Base-by-base conservation (phyloP, 352 stramenopile genomes). In the Pythium oligandrum region DNA sequence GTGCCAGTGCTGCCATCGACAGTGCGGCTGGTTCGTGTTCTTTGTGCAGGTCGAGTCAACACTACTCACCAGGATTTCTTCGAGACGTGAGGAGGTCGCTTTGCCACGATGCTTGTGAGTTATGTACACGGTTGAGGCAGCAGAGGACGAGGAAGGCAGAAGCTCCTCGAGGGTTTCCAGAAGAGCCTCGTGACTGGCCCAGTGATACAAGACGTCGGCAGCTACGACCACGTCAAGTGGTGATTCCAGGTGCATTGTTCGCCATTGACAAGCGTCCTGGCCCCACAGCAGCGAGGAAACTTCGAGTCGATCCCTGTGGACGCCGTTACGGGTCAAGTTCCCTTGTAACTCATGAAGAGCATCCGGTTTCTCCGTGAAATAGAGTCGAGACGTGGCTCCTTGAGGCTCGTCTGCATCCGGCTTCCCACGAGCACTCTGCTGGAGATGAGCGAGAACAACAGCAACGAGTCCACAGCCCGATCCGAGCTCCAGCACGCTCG, bases 201-300 rank as follows among this genome's bases (percentile, higher is more conserved):
- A 89, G 53, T 76, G 66, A 59, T 89, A 89, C 36, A 89, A 44
- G 47, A 89, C 78, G 38, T 89, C 75, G 2, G 70, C 59, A 10
- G 73, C 75, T 31, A 87, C 70, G 7, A 86, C 49, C 1, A 75
- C 33, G 34, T 63, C 48, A 3, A 77, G 17, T 26, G 17, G 17
- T 26, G 17, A 26, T 26, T 26, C 17, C 17, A 26, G 17, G 17
- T 26, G 17, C 17, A 26, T 26, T 26, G 17, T 26, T 26, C 17
- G 17, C 17, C 17, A 26, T 26, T 26, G 17, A 26, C 17, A 26
- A 26, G 17, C 17, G 17, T 26, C 17, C 17, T 26, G 17, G 5
- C 75, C 75, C 75, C 75, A 86, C 2, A 70, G 32, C 2, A 83
- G 53, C 7, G 67, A 42, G 7, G 63, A 6, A 0, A 71, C 48